Conservation (phyloP, 192 early-diverging fungal species). For the Backusella parvicylindrica region DNA sequence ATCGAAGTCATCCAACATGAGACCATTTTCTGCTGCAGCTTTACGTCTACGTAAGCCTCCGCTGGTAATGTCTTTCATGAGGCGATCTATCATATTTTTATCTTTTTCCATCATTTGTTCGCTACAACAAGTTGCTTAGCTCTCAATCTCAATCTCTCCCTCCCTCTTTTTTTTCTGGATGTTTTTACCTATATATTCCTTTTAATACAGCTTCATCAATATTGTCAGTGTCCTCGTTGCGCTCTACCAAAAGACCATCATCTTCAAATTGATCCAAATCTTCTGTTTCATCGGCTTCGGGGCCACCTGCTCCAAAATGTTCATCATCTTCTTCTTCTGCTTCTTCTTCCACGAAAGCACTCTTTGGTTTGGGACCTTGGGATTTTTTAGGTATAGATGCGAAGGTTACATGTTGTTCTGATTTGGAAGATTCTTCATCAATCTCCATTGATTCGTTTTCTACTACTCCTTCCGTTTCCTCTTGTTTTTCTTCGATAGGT, state of each 20-base stretch:
- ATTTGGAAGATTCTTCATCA: neutral
- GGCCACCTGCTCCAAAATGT: slow-evolving; percentile 28
- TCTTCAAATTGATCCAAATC: slow-evolving; percentile 34
- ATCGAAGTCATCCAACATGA: slow-evolving; percentile 29
- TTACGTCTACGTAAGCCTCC: slow-evolving; percentile 28
- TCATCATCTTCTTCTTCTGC: slow-evolving; percentile 41
- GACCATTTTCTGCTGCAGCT: slow-evolving; percentile 18
- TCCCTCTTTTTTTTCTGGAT: neutral
- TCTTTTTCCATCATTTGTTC: slow-evolving; percentile 30
- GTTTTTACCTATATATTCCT: slow-evolving; percentile 22
- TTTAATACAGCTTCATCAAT: slow-evolving; percentile 24
- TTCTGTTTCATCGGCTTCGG: slow-evolving; percentile 25
- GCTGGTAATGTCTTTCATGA: slow-evolving; percentile 34
- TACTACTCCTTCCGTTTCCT: neutral
- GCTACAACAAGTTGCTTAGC: slow-evolving; percentile 10
- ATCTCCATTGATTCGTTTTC: neutral
- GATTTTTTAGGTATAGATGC: neutral
- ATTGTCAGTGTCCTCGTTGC: slow-evolving; percentile 24
- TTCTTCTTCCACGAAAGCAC: slow-evolving; percentile 32
- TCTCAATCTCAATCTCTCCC: neutral
- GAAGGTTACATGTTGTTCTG: neutral
- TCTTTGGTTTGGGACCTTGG: slow-evolving; percentile 1
- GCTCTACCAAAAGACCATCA: slow-evolving; percentile 31
- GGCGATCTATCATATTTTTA: slow-evolving; percentile 23
- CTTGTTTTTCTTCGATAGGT: neutral